A percentile compares a stretch with the other conserved stretches of the same genome.
Evolutionary conservation across 345 rosid genomes (phyloP).

Genomic region (Salix udensis): DNA sequence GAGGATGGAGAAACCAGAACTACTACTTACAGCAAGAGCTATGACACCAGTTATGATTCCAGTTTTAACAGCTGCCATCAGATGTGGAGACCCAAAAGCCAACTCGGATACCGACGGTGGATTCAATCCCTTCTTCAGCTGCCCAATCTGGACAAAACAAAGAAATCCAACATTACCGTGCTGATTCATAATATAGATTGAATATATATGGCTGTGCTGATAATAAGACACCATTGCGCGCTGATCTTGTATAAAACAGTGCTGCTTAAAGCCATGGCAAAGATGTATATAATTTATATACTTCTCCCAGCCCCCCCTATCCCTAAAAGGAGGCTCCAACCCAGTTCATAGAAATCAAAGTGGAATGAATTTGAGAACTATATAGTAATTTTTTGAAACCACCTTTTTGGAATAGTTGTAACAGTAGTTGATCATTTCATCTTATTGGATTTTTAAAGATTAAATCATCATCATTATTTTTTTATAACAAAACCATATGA

Average conservation of each 20-base stretch:
- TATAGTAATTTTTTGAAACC: neutral
- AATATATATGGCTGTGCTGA: too few species aligned
- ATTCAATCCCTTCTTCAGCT: slow-evolving; percentile 75
- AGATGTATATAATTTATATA: too few species aligned
- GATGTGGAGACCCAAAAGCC: slow-evolving; percentile 58
- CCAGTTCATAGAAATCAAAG: neutral
- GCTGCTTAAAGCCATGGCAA: too few species aligned
- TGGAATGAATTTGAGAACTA: neutral
- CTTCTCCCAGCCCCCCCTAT: neutral
- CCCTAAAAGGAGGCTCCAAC: neutral
- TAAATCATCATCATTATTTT: neutral
- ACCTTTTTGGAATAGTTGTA: too few species aligned
- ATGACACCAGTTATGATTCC: slow-evolving; percentile 75
- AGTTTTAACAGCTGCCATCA: slow-evolving; percentile 61
- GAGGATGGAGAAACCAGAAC: neutral
- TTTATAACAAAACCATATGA: neutral
- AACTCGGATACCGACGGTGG: slow-evolving; percentile 59
- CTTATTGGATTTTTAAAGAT: neutral
- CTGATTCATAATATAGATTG: too few species aligned
- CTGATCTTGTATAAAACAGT: too few species aligned
- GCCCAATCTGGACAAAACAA: slow-evolving; percentile 58
- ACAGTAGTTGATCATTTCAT: too few species aligned
- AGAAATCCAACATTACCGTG: neutral
- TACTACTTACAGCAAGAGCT: slow-evolving; percentile 67
- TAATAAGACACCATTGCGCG: too few species aligned